Conservation (phyloP, 345 rosid species). For the Eucalyptus albens region DNA sequence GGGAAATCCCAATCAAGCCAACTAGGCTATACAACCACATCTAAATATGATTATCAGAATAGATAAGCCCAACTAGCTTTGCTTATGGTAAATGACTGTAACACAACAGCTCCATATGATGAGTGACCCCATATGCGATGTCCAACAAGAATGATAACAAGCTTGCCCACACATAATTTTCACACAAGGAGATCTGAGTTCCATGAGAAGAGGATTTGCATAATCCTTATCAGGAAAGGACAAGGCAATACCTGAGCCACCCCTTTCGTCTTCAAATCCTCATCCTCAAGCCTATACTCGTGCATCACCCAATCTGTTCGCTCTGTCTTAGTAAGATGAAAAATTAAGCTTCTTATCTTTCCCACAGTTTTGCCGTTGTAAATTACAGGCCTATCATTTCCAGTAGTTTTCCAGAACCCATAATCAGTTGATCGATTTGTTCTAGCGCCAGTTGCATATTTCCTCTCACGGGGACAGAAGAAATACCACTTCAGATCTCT, state of each 20-base stretch:
- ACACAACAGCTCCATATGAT: rapidly evolving
- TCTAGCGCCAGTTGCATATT: slow-evolving; percentile 29
- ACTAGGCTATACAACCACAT: not conserved
- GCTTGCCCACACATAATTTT: rapidly evolving
- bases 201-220: not conserved
- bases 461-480: slow-evolving; percentile 63
- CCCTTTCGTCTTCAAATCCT: slow-evolving; percentile 14
- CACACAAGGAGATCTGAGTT: not conserved
- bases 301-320: slow-evolving; percentile 88
- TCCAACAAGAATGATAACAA: not conserved
- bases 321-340: slow-evolving; percentile 23
- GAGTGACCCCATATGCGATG: rapidly evolving
- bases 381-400: slow-evolving; percentile 45
- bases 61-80: not conserved
- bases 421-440: slow-evolving; percentile 32
- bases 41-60: not conserved
- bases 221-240: not conserved
- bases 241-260: slow-evolving; percentile 12
- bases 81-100: rapidly evolving
- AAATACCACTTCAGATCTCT: slow-evolving; percentile 78
- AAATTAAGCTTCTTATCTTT: slow-evolving; percentile 51
- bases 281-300: slow-evolving; percentile 52
- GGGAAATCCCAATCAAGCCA: not conserved
- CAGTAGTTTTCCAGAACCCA: slow-evolving; percentile 79
- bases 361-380: slow-evolving; percentile 32